These are phyloP conservation scores for Ogataea nitratoaversa DNA, from an alignment of 805 yeast species.

Conservation along the genomic window DNA sequence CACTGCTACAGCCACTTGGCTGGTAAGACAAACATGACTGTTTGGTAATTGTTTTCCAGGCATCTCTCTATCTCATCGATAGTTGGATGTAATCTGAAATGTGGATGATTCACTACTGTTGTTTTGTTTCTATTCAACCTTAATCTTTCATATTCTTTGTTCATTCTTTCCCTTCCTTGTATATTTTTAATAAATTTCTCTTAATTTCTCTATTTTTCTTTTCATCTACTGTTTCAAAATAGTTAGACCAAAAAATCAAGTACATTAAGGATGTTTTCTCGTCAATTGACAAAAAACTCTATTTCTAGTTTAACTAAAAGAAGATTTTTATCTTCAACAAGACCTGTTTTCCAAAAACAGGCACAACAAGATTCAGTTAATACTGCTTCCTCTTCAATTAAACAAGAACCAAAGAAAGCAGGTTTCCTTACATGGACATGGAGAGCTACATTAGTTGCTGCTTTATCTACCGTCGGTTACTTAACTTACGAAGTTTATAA, in stretches of 20 bases:
- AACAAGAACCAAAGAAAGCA: constrained; percentile 7
- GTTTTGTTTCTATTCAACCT: too few species aligned
- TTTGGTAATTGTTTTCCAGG: too few species aligned
- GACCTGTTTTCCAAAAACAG: neutral
- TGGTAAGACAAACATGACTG: too few species aligned
- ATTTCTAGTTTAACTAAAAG: neutral
- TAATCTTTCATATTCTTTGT: too few species aligned
- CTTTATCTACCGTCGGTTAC: constrained; percentile 51
- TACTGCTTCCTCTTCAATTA: constrained; percentile 1
- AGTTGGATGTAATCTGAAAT: too few species aligned
- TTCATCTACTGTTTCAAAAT: neutral
- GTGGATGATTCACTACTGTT: too few species aligned
- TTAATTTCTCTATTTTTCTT: neutral
- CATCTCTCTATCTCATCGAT: too few species aligned
- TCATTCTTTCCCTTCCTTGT: too few species aligned
- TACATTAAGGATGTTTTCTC: constrained; percentile 1
- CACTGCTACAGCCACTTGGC: too few species aligned
- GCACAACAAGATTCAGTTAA: neutral
- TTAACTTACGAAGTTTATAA: constrained; percentile 58
- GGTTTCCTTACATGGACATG: constrained; percentile 38
- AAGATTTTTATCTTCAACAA: constrained; percentile 3
- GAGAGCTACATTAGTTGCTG: constrained; percentile 47
- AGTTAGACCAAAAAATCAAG: too few species aligned
- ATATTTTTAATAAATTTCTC: too few species aligned
- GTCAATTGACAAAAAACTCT: constrained; percentile 2